A percentile compares a stretch with the other conserved stretches of the same genome.
Evolutionary conservation across 441 rosid genomes (phyloP).

Genomic region (Macaranga tanarius): DNA sequence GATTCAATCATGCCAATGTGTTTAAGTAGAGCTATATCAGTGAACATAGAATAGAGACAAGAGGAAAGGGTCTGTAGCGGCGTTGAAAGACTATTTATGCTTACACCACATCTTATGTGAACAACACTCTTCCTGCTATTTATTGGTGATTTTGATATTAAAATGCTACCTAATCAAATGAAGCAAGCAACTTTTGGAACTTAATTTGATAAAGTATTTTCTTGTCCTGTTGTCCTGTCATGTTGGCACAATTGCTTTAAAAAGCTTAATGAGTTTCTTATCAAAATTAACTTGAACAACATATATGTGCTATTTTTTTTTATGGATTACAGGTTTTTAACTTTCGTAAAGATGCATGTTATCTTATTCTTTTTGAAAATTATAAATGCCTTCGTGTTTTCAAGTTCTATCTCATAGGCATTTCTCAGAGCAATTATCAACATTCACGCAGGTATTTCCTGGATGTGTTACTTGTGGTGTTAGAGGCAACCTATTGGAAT

Average conservation of each 20-base stretch:
- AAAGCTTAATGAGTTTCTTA: background rate
- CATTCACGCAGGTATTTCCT: slow-evolving; percentile 22
- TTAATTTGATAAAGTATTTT: background rate
- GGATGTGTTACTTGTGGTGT: slow-evolving; percentile 27
- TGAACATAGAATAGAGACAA: background rate
- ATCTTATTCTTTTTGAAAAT: background rate
- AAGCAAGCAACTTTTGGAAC: background rate
- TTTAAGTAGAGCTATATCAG: background rate
- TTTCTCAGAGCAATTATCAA: slow-evolving; percentile 7
- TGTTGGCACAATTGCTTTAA: background rate
- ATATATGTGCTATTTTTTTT: background rate
- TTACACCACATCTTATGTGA: background rate
- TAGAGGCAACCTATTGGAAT: slow-evolving; percentile 26
- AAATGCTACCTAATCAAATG: background rate
- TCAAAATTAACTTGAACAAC: background rate
- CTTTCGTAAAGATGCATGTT: background rate
- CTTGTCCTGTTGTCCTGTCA: background rate
- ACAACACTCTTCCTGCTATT: background rate
- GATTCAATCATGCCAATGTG: background rate
- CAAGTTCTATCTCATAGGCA: background rate
- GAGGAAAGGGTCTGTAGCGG: background rate
- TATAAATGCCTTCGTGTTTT: background rate
- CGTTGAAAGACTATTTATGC: background rate
- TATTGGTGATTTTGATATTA: background rate
- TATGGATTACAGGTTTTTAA: background rate